A percentile compares a stretch with the other conserved stretches of the same genome.
Evolutionary conservation across 2,329 filamentous ascomycete species (phyloP).

Genomic region (Fusarium marasasianum): DNA sequence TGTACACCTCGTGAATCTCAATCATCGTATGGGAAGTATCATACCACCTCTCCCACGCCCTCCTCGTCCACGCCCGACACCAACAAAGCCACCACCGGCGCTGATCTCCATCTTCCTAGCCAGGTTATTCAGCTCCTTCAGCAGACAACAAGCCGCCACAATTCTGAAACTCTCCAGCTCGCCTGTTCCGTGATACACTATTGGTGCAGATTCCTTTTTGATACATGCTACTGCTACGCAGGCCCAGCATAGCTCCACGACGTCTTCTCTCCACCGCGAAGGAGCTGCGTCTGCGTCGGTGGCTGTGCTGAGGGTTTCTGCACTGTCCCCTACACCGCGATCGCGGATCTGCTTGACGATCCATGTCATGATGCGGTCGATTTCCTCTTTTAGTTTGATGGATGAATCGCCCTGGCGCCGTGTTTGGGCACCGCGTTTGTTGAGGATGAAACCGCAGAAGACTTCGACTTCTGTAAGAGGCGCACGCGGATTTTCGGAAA

Average conservation of each 20-base stretch:
- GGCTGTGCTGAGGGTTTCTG: conserved; percentile 16
- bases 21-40: conserved; percentile 34
- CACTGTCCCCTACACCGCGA: conserved; percentile 17
- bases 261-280: conserved; percentile 37
- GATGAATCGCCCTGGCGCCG: conserved; percentile 62
- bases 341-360: conserved; percentile 48
- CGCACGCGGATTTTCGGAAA: conserved; percentile 56
- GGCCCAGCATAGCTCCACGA: conserved; percentile 48
- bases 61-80: conserved; percentile 34
- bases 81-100: conserved; percentile 39
- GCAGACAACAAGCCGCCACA: conserved; percentile 50
- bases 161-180: conserved; percentile 50
- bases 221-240: conserved; percentile 46
- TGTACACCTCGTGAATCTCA: background rate
- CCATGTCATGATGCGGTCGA: conserved; percentile 57
- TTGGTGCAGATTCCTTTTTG: background rate
- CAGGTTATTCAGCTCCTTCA: conserved; percentile 38
- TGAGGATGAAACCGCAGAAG: conserved; percentile 65
- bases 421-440: conserved; percentile 59
- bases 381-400: conserved; percentile 61
- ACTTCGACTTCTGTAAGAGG: conserved; percentile 62
- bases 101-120: conserved; percentile 12
- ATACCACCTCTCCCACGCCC: conserved; percentile 16
- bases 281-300: background rate
- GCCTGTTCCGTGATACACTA: conserved; percentile 15